A percentile compares a stretch with the other conserved stretches of the same genome.
These are phyloP conservation scores for Pichia sp. DNA, from an alignment of 1,139 yeast species.

Conservation along the genomic window DNA sequence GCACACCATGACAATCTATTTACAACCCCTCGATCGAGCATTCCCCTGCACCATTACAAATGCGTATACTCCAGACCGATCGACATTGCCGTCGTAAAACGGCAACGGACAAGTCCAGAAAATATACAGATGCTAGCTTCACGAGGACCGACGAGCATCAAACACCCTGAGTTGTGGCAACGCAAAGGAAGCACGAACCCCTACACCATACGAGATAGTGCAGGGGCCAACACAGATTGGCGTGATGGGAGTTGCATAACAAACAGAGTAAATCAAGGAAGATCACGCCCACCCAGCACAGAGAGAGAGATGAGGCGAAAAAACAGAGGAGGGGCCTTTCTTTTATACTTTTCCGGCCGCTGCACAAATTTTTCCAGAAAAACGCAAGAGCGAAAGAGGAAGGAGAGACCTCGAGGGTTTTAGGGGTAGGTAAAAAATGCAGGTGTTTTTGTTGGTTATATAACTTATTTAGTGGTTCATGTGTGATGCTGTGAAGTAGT, in stretches of 20 bases:
- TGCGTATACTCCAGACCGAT: constrained; percentile 19
- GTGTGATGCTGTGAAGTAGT: not conserved
- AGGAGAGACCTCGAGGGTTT: not conserved
- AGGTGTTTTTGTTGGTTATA: not conserved
- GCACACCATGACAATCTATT: constrained; percentile 35
- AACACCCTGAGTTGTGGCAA: constrained; percentile 24
- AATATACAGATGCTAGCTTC: constrained; percentile 35
- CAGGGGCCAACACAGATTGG: constrained; percentile 24
- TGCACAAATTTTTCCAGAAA: not conserved
- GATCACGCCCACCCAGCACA: too few species aligned
- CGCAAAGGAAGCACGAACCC: constrained; percentile 25
- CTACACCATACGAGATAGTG: constrained; percentile 14
- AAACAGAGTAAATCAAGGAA: constrained; percentile 1
- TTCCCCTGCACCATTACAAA: constrained; percentile 51
- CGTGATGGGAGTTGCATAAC: constrained; percentile 27
- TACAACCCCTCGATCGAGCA: constrained; percentile 86
- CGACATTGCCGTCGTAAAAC: constrained; percentile 19
- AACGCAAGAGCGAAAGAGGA: not conserved
- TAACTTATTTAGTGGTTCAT: not conserved
- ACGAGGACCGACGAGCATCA: constrained; percentile 33
- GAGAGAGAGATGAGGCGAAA: not conserved
- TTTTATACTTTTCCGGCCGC: not conserved
- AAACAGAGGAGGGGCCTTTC: not conserved
- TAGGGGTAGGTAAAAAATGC: not conserved
- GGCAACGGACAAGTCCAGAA: constrained; percentile 21